A percentile compares a stretch with the other conserved stretches of the same genome.
phyloP scores from a whole-genome alignment of 1,284 basidiomycete genomes.

The Cryptococcus depauperatus region DNA sequence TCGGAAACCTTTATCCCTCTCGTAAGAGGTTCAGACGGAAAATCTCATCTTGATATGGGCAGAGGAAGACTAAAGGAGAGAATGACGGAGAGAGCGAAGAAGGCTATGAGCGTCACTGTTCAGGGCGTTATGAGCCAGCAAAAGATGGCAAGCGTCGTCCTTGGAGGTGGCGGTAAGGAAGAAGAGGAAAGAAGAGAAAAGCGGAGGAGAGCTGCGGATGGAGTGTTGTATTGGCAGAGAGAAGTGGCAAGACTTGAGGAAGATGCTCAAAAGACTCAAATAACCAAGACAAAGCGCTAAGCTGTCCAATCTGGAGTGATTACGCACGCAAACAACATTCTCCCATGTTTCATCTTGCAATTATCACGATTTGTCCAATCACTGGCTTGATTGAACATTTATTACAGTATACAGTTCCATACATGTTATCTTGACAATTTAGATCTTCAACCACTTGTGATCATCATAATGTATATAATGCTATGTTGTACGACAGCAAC shows the following conservation, averaged over 20 bases:
- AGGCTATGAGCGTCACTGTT: slow-evolving; percentile 20
- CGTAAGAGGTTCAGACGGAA: not conserved
- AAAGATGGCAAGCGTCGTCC: slow-evolving; percentile 17
- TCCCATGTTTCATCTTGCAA: too few species aligned
- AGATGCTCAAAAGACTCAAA: not conserved
- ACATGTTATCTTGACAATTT: too few species aligned
- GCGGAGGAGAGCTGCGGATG: slow-evolving; percentile 28
- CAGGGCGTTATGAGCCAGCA: not conserved
- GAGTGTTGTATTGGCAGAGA: slow-evolving; percentile 35
- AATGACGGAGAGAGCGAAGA: slow-evolving; percentile 17
- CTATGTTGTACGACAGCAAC: too few species aligned
- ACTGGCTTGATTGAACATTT: too few species aligned
- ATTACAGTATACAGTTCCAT: too few species aligned
- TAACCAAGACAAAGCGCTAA: too few species aligned
- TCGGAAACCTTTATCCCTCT: not conserved
- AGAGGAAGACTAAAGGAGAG: slow-evolving; percentile 1
- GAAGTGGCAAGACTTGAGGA: slow-evolving; percentile 25
- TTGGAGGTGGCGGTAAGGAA: slow-evolving; percentile 22
- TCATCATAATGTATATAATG: too few species aligned
- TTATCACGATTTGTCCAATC: too few species aligned
- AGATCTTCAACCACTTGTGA: too few species aligned
- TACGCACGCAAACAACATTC: too few species aligned
- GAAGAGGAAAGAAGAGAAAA: slow-evolving; percentile 27
- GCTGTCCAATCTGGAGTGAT: too few species aligned
- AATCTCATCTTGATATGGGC: slow-evolving; percentile 1